Percentiles rank a stretch among this genome's conserved stretches.
Conservation (phyloP, 2,329 filamentous ascomycete species). For the Aspergillus fumigatus region DNA sequence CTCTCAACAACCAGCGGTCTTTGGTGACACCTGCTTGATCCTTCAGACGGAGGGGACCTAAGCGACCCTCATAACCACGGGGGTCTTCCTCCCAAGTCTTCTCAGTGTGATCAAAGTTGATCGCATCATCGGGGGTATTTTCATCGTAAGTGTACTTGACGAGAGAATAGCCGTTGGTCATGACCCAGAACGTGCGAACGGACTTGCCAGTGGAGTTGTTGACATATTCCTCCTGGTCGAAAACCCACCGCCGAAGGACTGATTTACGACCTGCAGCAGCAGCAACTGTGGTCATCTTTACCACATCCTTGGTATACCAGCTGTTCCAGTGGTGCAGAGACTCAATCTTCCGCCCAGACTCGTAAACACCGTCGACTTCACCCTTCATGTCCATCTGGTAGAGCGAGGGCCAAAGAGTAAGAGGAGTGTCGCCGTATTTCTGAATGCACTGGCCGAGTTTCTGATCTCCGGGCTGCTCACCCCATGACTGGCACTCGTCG, state of each 20-base stretch:
- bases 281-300: slow-evolving; percentile 41
- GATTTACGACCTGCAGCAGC: slow-evolving; percentile 39
- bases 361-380: slow-evolving; percentile 39
- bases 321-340: slow-evolving; percentile 43
- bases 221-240: slow-evolving; percentile 37
- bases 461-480: slow-evolving; percentile 42
- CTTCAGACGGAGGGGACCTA: slow-evolving; percentile 38
- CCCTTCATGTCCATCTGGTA: slow-evolving; percentile 44
- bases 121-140: slow-evolving; percentile 33
- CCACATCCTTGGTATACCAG: slow-evolving; percentile 43
- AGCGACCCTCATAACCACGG: slow-evolving; percentile 36
- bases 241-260: slow-evolving; percentile 42
- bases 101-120: slow-evolving; percentile 41
- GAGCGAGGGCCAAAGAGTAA: slow-evolving; percentile 40
- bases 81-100: slow-evolving; percentile 43
- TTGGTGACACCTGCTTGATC: slow-evolving; percentile 38
- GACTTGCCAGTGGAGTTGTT: slow-evolving; percentile 33
- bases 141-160: slow-evolving; percentile 39
- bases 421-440: slow-evolving; percentile 33
- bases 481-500: slow-evolving; percentile 40
- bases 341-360: slow-evolving; percentile 41
- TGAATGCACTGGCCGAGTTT: slow-evolving; percentile 42
- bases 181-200: slow-evolving; percentile 38
- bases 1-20: slow-evolving; percentile 39
- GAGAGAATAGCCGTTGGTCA: slow-evolving; percentile 43